Evolutionary conservation across 768 basidiomycete genomes (phyloP), one percentile per base, ranked within the genome.

Genomic region (Kwoniella europaea): DNA sequence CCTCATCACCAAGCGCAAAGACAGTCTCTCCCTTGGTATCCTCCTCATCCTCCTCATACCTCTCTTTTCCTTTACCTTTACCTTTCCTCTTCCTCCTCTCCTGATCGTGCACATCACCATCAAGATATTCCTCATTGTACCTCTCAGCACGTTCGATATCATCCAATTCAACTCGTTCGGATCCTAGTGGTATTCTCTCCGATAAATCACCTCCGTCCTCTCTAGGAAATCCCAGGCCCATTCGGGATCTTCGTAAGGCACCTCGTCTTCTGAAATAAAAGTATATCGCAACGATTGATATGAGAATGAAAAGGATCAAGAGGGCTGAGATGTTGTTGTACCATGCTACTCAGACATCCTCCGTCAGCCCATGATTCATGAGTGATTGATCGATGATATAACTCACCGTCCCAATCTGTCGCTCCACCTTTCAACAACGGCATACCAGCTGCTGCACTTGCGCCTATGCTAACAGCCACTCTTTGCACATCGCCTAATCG

Each of bases 251-350:
- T 24, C 80, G 52, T 24, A 73, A 50, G 18, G 76, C 74, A 46
- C 85, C 84, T 53, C 90, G 86, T 18, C 87, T 77, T 52, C 92
- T 90, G 84, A 88, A 92, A 90, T 91, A 98, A 67, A 96, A 85
- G 83, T 91, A 93, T 10, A 88, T 83, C 0, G 89, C 92, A 63
- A 94, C 88, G 16, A 86, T 87, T 20, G 88, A 78, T 44, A 88
- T 86, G 68, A 95, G 87, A 65, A 97, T 83, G 3, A 95, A 79
- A 52, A 98, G 87, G 24, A 96, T 89, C n/a, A 94, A 85, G 3
- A 91, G 90, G 1, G 91, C 92, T 0, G 93, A 94, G 12, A 92
- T 93, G 43, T 93, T 91, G 71, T 96, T 96, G 82, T 95, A 97
- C 82, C 94, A 95, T n/a, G 93, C 94, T 93, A 57, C 41, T 35